Evolutionary conservation across 192 early-diverging fungal species (phyloP).

Genomic region (Podila epigama): DNA sequence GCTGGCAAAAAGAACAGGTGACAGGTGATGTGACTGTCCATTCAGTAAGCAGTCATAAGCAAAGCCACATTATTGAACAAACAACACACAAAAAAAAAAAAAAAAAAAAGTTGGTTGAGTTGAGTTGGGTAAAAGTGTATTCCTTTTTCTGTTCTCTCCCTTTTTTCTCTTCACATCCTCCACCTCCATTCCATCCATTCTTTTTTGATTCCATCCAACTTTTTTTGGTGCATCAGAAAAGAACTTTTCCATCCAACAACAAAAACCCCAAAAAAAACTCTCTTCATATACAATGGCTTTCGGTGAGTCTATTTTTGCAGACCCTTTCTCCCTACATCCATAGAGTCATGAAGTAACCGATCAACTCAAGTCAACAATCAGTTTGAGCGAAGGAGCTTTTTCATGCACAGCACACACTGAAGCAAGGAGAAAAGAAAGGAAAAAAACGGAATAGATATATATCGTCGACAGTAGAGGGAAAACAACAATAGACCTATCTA

Average conservation of each 20-base stretch:
- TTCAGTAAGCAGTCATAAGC: background rate
- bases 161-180: background rate
- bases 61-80: background rate
- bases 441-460: too few species aligned
- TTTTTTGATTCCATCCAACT: background rate
- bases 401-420: too few species aligned
- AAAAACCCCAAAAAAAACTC: background rate
- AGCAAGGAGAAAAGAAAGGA: too few species aligned
- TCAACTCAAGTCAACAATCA: background rate
- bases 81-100: slow-evolving; percentile 4
- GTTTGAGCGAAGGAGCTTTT: too few species aligned
- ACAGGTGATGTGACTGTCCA: background rate
- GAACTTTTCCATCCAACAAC: background rate
- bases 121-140: too few species aligned
- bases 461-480: too few species aligned
- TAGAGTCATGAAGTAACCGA: background rate
- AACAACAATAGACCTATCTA: too few species aligned
- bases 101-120: background rate
- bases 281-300: slow-evolving; percentile 24
- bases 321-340: background rate
- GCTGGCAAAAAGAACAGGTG: background rate
- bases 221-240: slow-evolving; percentile 2
- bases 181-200: background rate
- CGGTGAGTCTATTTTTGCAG: slow-evolving; percentile 6
- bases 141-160: background rate